Conservation (phyloP, 352 stramenopile species). For the Globisporangium cylindrosporum region DNA sequence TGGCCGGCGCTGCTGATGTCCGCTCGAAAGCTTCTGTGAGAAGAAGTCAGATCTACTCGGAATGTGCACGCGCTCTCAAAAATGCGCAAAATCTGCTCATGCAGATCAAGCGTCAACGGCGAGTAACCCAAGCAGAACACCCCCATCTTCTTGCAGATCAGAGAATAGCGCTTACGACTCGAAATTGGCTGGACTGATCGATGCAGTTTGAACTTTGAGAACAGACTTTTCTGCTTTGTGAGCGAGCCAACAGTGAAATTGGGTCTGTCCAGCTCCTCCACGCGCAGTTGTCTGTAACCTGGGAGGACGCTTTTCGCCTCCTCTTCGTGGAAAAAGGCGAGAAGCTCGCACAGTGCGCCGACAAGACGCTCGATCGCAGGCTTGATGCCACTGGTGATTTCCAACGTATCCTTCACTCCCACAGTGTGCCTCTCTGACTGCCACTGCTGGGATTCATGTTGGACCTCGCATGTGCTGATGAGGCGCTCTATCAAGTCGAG, state of each 20-base stretch:
- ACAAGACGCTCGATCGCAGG: not conserved
- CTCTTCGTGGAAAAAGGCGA: not conserved
- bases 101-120: slow-evolving; percentile 1
- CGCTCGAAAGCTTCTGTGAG: not conserved
- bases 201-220: not conserved
- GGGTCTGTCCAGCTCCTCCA: not conserved
- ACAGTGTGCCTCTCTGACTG: not conserved
- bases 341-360: not conserved
- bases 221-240: not conserved
- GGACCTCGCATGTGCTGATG: not conserved
- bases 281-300: not conserved
- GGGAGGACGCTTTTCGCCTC: not conserved
- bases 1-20: not conserved
- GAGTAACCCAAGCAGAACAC: slow-evolving; percentile 22
- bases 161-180: not conserved
- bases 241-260: not conserved
- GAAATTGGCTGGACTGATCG: not conserved
- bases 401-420: not conserved
- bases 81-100: slow-evolving; percentile 19
- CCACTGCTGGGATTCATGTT: not conserved
- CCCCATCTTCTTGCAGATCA: slow-evolving; percentile 18
- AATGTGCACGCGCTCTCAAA: slow-evolving; percentile 12
- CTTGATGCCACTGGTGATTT: not conserved
- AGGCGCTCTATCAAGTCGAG: not conserved
- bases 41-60: not conserved